Evolutionary conservation across 2,329 filamentous ascomycete species (phyloP).

Genomic region (Colletotrichum sp.): DNA sequence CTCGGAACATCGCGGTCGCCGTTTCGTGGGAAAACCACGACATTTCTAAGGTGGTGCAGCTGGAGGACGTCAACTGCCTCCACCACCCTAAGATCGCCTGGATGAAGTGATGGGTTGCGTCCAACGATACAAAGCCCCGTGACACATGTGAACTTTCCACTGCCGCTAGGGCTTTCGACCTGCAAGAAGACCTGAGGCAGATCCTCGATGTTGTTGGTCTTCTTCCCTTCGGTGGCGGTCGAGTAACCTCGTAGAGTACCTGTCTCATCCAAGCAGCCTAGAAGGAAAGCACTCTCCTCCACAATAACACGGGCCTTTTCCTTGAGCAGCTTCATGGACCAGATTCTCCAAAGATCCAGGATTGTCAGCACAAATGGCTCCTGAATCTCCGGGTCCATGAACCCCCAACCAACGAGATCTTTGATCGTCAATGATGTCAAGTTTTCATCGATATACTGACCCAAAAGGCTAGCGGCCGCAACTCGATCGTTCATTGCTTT

Average conservation of each 20-base stretch:
- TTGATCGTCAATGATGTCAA: constrained; percentile 78
- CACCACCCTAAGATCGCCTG: constrained; percentile 89
- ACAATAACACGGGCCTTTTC: constrained; percentile 89
- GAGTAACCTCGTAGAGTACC: constrained; percentile 75
- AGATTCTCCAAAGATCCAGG: constrained; percentile 84
- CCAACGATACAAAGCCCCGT: constrained; percentile 83
- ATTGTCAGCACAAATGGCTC: constrained; percentile 87
- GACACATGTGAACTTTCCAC: constrained; percentile 66
- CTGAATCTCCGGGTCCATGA: constrained; percentile 62
- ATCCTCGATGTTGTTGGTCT: constrained; percentile 48
- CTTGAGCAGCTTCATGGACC: constrained; percentile 88
- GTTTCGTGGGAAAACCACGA: constrained; percentile 84
- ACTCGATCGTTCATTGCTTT: constrained; percentile 69
- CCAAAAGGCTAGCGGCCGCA: constrained; percentile 71
- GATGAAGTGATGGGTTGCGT: constrained; percentile 91
- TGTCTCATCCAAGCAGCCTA: constrained; percentile 90
- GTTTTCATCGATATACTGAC: constrained; percentile 83
- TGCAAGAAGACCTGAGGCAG: constrained; percentile 92
- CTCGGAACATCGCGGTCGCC: constrained; percentile 86
- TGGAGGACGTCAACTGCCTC: constrained; percentile 76
- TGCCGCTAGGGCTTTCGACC: constrained; percentile 64
- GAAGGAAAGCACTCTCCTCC: constrained; percentile 82
- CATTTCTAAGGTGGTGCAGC: constrained; percentile 80
- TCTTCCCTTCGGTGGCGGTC: constrained; percentile 43
- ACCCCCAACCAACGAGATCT: constrained; percentile 78